A percentile compares a stretch with the other conserved stretches of the same genome.
These are phyloP conservation scores for Arabidopsis hybrid DNA, from an alignment of 441 rosid genomes.

Conservation along the genomic window DNA sequence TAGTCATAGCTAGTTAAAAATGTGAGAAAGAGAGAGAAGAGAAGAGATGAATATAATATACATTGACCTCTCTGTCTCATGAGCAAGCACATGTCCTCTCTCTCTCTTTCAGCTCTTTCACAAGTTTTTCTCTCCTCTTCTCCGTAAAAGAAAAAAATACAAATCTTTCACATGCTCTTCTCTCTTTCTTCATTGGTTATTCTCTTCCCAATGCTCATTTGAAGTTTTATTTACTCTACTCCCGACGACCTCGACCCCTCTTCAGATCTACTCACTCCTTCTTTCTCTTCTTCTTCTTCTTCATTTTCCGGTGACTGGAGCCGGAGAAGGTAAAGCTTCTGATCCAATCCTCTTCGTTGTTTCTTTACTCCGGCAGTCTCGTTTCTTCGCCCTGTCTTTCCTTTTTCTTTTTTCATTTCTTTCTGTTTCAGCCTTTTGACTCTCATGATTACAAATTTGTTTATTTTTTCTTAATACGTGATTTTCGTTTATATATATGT, in stretches of 20 bases:
- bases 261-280: slow-evolving; percentile 57
- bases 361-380: neutral
- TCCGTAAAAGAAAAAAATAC: slow-evolving; percentile 29
- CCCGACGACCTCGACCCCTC: slow-evolving; percentile 40
- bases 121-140: slow-evolving; percentile 14
- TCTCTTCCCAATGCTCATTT: slow-evolving; percentile 47
- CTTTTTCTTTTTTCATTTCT: slow-evolving; percentile 21
- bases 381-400: neutral
- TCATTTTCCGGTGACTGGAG: slow-evolving; percentile 41
- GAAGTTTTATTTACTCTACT: slow-evolving; percentile 51
- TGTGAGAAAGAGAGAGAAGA: neutral
- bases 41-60: slow-evolving; percentile 53
- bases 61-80: slow-evolving; percentile 67
- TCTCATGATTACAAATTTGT: slow-evolving; percentile 18
- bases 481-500: neutral
- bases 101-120: slow-evolving; percentile 39
- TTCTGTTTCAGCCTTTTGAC: slow-evolving; percentile 19
- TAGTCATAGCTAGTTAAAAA: neutral
- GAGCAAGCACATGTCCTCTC: slow-evolving; percentile 60
- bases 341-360: slow-evolving; percentile 4
- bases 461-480: slow-evolving; percentile 16
- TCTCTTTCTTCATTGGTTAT: slow-evolving; percentile 40
- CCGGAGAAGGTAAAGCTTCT: slow-evolving; percentile 47
- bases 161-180: slow-evolving; percentile 56
- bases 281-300: slow-evolving; percentile 37